Percentiles rank a stretch among this genome's conserved stretches.
Conservation (phyloP, 371 early-diverging fungal species). For the Funneliformis caledonium region DNA sequence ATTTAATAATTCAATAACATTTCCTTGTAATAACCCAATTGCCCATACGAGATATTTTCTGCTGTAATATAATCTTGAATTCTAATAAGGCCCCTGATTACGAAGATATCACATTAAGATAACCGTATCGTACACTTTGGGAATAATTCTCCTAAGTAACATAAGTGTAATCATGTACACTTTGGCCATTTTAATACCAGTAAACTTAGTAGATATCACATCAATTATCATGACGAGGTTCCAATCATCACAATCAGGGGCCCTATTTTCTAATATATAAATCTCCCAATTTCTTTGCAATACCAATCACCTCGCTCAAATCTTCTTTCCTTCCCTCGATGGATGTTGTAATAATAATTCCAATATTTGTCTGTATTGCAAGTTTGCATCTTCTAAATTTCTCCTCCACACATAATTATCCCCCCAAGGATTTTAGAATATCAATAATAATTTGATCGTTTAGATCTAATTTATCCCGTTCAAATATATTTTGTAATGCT, state of each 20-base stretch:
- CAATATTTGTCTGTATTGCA: conserved; percentile 53
- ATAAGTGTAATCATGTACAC: no score
- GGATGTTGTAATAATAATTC: conserved; percentile 43
- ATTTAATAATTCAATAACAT: not conserved
- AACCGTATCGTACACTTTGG: no score
- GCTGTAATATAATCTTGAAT: conserved; percentile 56
- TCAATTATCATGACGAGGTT: no score
- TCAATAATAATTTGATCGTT: conserved; percentile 44
- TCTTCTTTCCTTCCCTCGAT: conserved; percentile 20
- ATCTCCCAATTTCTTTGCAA: conserved; percentile 56
- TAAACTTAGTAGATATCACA: no score
- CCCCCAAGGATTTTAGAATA: conserved; percentile 52
- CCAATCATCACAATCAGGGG: no score
- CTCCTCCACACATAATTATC: conserved; percentile 50
- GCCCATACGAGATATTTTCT: conserved; percentile 57
- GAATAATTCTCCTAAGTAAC: no score
- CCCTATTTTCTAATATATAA: conserved; percentile 53
- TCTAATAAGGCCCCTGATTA: no score
- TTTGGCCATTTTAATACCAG: no score
- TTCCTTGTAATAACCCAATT: conserved; percentile 42
- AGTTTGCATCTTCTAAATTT: conserved; percentile 52
- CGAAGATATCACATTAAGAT: no score
- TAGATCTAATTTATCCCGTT: conserved; percentile 49
- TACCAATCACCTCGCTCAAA: no score
- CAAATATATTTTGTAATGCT: conserved; percentile 50